Percentiles rank a stretch among this genome's conserved stretches.
Conservation (phyloP, 2,329 filamentous ascomycete genomes). For the Fonsecaea pedrosoi region DNA sequence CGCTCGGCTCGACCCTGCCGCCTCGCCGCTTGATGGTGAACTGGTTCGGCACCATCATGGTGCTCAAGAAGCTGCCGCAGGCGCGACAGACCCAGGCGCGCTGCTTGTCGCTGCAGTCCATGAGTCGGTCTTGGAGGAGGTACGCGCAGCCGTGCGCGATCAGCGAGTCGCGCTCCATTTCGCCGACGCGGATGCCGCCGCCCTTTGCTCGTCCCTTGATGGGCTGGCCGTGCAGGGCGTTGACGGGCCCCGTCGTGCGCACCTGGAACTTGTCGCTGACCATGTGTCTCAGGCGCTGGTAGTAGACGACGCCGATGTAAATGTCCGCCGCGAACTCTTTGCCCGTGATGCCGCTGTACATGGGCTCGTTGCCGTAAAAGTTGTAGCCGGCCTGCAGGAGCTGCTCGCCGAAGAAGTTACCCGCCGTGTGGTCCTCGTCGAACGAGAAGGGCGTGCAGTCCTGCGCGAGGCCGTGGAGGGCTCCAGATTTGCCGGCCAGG, state of each 20-base stretch:
- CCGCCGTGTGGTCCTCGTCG: slow-evolving; percentile 87
- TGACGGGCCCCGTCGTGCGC: slow-evolving; percentile 90
- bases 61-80: slow-evolving; percentile 90
- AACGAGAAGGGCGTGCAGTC: slow-evolving; percentile 96
- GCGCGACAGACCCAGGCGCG: slow-evolving; percentile 86
- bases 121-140: slow-evolving; percentile 88
- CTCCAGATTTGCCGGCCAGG: slow-evolving; percentile 90
- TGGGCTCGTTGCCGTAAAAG: slow-evolving; percentile 97
- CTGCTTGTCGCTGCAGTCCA: slow-evolving; percentile 96
- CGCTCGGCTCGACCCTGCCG: slow-evolving; percentile 54
- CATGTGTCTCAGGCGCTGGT: slow-evolving; percentile 98
- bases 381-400: slow-evolving; percentile 95
- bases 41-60: slow-evolving; percentile 63
- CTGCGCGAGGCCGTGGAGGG: slow-evolving; percentile 92
- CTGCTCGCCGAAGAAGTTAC: slow-evolving; percentile 95
- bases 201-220: slow-evolving; percentile 97
- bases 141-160: slow-evolving; percentile 95
- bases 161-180: slow-evolving; percentile 97
- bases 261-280: slow-evolving; percentile 99
- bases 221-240: slow-evolving; percentile 88
- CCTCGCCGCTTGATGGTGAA: slow-evolving; percentile 35
- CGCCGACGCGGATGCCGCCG: slow-evolving; percentile 97
- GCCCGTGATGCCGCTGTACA: slow-evolving; percentile 97
- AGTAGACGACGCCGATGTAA: slow-evolving; percentile 96
- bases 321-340: slow-evolving; percentile 94